Conservation (phyloP, 176 grass and related monocot genomes). For the Oryza rufipogon region DNA sequence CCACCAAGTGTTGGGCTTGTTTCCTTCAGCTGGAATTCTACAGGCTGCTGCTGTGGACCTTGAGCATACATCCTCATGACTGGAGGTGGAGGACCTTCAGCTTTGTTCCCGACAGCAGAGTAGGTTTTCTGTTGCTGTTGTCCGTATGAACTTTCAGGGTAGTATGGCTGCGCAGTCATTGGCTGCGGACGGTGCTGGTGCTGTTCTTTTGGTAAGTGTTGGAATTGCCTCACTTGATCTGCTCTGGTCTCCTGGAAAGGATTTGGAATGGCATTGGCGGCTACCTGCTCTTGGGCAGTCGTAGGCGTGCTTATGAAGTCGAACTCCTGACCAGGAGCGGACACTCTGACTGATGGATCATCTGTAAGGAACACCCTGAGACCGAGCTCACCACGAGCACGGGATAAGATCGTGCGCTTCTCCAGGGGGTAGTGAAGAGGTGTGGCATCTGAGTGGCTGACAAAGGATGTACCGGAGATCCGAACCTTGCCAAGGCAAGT, state of each 20-base stretch:
- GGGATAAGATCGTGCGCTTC: conserved; percentile 63
- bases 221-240: conserved; percentile 55
- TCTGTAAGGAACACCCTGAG: conserved; percentile 91
- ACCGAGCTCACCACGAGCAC: conserved; percentile 76
- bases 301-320: conserved; percentile 59
- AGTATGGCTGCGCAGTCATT: conserved; percentile 37
- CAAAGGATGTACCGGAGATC: conserved; percentile 73
- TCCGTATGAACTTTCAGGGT: conserved; percentile 35
- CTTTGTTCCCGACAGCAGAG: conserved; percentile 30
- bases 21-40: conserved; percentile 86
- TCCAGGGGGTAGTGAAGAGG: conserved; percentile 77
- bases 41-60: conserved; percentile 66
- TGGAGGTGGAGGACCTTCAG: conserved; percentile 34
- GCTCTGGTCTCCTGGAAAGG: conserved; percentile 51
- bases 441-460: conserved; percentile 54
- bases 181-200: conserved; percentile 49
- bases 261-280: conserved; percentile 41
- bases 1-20: conserved; percentile 87
- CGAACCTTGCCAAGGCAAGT: conserved; percentile 72
- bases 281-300: conserved; percentile 50
- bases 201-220: conserved; percentile 67
- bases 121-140: conserved; percentile 52
- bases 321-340: conserved; percentile 45
- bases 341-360: conserved; percentile 67
- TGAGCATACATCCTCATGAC: conserved; percentile 64